phyloP scores from a whole-genome alignment of 208 protist genomes.

The Crithidia fasciculata region DNA sequence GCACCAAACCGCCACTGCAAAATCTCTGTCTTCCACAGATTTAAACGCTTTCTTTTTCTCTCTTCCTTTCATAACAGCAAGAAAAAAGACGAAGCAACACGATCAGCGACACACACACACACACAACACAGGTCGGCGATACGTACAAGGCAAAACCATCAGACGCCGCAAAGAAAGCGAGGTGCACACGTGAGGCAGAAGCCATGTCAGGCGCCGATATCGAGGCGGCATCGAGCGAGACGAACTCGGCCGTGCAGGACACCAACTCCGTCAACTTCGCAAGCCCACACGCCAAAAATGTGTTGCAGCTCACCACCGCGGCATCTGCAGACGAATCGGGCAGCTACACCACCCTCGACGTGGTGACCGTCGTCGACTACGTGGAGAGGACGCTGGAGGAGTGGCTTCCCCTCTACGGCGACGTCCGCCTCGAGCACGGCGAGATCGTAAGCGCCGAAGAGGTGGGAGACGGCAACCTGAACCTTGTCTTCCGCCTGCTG shows the following conservation, averaged over 20 bases:
- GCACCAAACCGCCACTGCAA: too few relatives aligned
- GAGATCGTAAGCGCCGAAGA: constrained; percentile 30
- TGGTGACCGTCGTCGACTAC: constrained; percentile 28
- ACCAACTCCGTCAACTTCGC: constrained; percentile 18
- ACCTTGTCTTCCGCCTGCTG: constrained; percentile 40
- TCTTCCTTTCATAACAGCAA: neutral
- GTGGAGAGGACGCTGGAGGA: constrained; percentile 24
- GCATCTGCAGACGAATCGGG: neutral
- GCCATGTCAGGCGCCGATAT: constrained; percentile 1
- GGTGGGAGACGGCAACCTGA: constrained; percentile 45
- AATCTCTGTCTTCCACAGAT: too few relatives aligned
- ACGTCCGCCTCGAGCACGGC: constrained; percentile 16
- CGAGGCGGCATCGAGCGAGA: neutral
- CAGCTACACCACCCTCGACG: constrained; percentile 31
- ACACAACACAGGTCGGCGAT: too few relatives aligned
- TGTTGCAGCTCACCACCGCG: neutral
- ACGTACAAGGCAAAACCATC: neutral
- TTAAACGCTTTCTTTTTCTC: too few relatives aligned
- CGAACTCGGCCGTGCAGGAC: constrained; percentile 4
- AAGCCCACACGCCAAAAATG: neutral
- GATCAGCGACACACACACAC: too few relatives aligned
- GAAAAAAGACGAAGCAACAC: neutral
- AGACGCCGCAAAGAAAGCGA: neutral
- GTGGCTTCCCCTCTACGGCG: constrained; percentile 20
- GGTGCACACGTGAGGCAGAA: too few relatives aligned